phyloP scores from a whole-genome alignment of 176 grass and related monocot genomes.

The Avena sativa region DNA sequence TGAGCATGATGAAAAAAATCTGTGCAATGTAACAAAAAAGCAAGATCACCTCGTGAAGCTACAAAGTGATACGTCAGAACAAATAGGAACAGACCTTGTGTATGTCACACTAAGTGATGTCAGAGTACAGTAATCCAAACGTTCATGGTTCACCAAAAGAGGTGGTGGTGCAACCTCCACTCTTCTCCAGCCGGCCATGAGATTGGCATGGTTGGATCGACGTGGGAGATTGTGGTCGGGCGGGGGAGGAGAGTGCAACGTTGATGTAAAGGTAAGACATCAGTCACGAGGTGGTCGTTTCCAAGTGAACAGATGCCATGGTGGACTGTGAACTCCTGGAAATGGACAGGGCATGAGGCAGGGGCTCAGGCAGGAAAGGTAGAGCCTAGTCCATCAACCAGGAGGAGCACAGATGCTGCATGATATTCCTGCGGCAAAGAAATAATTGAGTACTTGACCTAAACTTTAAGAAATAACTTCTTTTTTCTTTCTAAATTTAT shows the following conservation, averaged over 20 bases:
- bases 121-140: constrained; percentile 77
- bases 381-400: constrained; percentile 88
- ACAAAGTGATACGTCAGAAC: constrained; percentile 64
- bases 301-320: constrained; percentile 78
- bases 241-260: constrained; percentile 67
- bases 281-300: constrained; percentile 74
- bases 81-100: constrained; percentile 96
- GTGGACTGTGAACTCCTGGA: constrained; percentile 76
- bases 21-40: constrained; percentile 31
- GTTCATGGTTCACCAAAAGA: constrained; percentile 71
- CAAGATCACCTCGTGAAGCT: constrained; percentile 55
- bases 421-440: constrained; percentile 98
- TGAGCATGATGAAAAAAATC: constrained; percentile 19
- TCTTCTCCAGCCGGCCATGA: constrained; percentile 85
- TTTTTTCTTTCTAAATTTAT: constrained; percentile 62
- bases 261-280: constrained; percentile 77
- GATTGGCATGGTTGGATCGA: constrained; percentile 74
- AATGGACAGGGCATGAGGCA: constrained; percentile 74
- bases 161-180: constrained; percentile 80
- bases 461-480: constrained; percentile 66
- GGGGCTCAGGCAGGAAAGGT: constrained; percentile 84
- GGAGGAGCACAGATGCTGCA: constrained; percentile 74
- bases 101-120: constrained; percentile 81
- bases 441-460: constrained; percentile 93
- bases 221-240: constrained; percentile 62